phyloP scores from a whole-genome alignment of 129 eudicot genomes.

The Helichrysum umbraculigerum region DNA sequence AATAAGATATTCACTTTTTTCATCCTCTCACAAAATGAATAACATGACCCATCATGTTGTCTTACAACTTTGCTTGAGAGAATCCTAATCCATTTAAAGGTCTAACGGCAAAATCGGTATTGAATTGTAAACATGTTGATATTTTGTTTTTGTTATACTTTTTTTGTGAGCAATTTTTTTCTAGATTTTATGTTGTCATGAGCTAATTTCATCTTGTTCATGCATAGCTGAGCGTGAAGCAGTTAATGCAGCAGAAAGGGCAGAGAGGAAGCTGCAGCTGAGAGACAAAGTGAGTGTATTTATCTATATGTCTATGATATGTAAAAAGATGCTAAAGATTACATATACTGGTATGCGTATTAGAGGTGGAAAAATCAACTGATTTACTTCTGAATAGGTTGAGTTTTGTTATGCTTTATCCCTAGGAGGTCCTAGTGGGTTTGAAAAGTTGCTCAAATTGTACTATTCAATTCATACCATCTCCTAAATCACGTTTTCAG shows the following conservation, averaged over 20 bases:
- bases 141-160: background rate
- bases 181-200: slow-evolving; percentile 12
- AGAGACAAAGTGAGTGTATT: slow-evolving; percentile 74
- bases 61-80: no score
- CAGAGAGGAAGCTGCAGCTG: slow-evolving; percentile 83
- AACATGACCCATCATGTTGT: no score
- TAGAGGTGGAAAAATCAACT: background rate
- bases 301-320: background rate
- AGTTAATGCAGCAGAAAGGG: slow-evolving; percentile 89
- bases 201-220: slow-evolving; percentile 27
- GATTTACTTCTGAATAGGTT: background rate
- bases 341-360: background rate
- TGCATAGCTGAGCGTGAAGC: slow-evolving; percentile 88
- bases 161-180: background rate
- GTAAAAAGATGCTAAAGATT: background rate
- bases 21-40: no score
- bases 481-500: background rate
- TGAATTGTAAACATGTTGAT: slow-evolving; percentile 6
- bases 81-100: no score
- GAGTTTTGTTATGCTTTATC: background rate
- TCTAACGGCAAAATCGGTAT: background rate
- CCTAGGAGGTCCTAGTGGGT: background rate
- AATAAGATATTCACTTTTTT: no score
- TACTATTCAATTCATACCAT: background rate
- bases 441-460: background rate